Evolutionary conservation across 371 early-diverging fungal genomes (phyloP).

Genomic region (Entomophthora muscae): DNA sequence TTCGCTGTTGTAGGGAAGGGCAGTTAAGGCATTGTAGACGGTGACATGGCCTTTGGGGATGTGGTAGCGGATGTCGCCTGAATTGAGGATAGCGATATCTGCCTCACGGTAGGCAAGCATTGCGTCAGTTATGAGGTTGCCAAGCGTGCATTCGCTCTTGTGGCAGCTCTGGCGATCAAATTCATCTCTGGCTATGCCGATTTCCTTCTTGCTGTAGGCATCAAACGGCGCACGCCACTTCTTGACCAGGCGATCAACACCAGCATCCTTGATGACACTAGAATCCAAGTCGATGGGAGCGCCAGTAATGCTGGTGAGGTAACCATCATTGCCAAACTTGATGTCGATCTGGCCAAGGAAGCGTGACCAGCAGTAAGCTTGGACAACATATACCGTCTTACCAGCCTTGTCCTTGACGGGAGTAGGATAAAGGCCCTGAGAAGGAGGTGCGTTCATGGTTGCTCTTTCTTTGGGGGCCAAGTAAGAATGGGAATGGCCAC

Average conservation of each 20-base stretch:
- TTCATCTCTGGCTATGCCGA: conserved; percentile 19
- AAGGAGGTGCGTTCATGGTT: conserved; percentile 2
- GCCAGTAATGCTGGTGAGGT: no score
- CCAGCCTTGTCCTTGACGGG: conserved; percentile 30
- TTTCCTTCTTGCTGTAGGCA: conserved; percentile 19
- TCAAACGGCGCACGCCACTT: conserved; percentile 28
- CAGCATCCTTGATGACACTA: conserved; percentile 20
- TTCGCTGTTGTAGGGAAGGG: conserved; percentile 35
- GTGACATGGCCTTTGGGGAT: conserved; percentile 27
- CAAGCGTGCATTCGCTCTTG: conserved; percentile 26
- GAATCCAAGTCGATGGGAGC: conserved; percentile 31
- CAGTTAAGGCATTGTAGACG: conserved; percentile 24
- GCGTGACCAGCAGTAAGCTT: conserved; percentile 32
- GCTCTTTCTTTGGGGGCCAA: conserved; percentile 21
- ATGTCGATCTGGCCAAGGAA: conserved; percentile 49
- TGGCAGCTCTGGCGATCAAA: conserved; percentile 21
- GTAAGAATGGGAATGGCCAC: no score
- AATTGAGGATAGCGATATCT: conserved; percentile 25
- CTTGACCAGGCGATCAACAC: conserved; percentile 16
- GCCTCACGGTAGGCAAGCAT: conserved; percentile 17
- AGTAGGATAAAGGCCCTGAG: conserved; percentile 39
- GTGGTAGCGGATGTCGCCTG: conserved; percentile 35
- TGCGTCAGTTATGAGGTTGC: conserved; percentile 30
- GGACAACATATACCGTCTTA: conserved; percentile 36
- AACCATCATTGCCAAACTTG: conserved; percentile 29